Evolutionary conservation across 2,329 filamentous ascomycete species (phyloP).

Genomic region (Aspergillus versicolor): DNA sequence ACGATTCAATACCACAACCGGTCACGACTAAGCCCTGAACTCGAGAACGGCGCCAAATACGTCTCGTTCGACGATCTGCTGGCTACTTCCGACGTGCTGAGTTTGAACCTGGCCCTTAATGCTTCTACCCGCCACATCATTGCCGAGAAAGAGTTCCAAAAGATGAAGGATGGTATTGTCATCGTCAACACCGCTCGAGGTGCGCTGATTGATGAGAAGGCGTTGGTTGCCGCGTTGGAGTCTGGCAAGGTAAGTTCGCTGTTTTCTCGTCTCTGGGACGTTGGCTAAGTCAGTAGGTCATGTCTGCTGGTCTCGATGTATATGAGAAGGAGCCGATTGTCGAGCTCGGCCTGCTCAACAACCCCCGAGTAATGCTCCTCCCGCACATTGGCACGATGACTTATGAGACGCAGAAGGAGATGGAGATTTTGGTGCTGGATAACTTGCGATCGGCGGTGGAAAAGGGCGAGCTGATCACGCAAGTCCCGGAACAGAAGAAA

Average conservation of each 20-base stretch:
- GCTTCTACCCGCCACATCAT: slow-evolving; percentile 48
- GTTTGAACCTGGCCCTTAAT: slow-evolving; percentile 47
- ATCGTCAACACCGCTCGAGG: slow-evolving; percentile 48
- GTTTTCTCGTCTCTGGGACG: not conserved
- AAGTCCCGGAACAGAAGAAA: slow-evolving; percentile 58
- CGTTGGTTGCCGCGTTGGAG: slow-evolving; percentile 45
- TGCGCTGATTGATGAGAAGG: slow-evolving; percentile 48
- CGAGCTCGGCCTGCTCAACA: slow-evolving; percentile 48
- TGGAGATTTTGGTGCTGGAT: slow-evolving; percentile 60
- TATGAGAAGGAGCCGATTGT: slow-evolving; percentile 49
- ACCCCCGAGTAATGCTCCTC: slow-evolving; percentile 51
- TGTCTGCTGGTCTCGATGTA: slow-evolving; percentile 47
- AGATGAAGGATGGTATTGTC: slow-evolving; percentile 47
- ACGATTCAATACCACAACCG: slow-evolving; percentile 50
- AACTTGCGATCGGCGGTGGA: slow-evolving; percentile 59
- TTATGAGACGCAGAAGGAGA: slow-evolving; percentile 61
- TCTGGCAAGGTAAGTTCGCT: slow-evolving; percentile 40
- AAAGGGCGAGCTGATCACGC: slow-evolving; percentile 58
- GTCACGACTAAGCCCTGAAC: slow-evolving; percentile 39
- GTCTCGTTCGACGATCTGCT: slow-evolving; percentile 48
- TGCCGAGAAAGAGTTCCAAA: slow-evolving; percentile 43
- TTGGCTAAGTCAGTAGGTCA: slow-evolving; percentile 27
- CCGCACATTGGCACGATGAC: slow-evolving; percentile 63
- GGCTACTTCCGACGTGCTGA: slow-evolving; percentile 47
- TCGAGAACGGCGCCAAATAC: slow-evolving; percentile 44